phyloP scores from a whole-genome alignment of 345 rosid genomes.

The Cardamine occulta region DNA sequence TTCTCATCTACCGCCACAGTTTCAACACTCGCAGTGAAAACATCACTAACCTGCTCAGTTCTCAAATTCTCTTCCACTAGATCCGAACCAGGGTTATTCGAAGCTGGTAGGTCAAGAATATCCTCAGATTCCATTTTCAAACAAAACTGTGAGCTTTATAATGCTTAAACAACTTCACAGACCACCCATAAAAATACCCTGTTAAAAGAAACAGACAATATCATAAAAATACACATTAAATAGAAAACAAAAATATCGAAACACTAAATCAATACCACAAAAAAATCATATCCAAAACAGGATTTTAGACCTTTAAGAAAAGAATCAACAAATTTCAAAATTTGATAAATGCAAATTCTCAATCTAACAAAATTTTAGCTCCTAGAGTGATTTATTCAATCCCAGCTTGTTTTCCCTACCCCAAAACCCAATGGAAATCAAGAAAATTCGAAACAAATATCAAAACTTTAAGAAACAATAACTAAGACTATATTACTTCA shows the following conservation, averaged over 20 bases:
- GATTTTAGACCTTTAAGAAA: background rate
- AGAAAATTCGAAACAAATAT: background rate
- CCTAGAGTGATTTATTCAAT: conserved; percentile 7
- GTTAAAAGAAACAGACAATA: conserved; percentile 24
- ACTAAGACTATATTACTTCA: background rate
- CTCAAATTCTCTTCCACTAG: conserved; percentile 38
- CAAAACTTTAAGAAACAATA: background rate
- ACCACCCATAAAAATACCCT: conserved; percentile 30
- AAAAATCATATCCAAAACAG: conserved; percentile 2
- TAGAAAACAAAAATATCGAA: background rate
- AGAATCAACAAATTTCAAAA: background rate
- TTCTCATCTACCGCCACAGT: conserved; percentile 46
- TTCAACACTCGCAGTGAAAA: conserved; percentile 46
- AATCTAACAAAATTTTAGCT: conserved; percentile 1
- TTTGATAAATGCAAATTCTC: background rate
- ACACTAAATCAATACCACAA: background rate
- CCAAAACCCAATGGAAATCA: background rate
- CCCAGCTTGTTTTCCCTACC: background rate
- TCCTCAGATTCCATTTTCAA: conserved; percentile 56
- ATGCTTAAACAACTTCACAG: conserved; percentile 24
- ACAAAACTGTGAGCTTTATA: conserved; percentile 2
- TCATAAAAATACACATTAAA: conserved; percentile 12
- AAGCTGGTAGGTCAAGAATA: conserved; percentile 40
- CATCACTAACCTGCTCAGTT: conserved; percentile 50
- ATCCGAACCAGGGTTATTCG: conserved; percentile 42